phyloP scores from a whole-genome alignment of 345 rosid species.

The Anacardium occidentale region DNA sequence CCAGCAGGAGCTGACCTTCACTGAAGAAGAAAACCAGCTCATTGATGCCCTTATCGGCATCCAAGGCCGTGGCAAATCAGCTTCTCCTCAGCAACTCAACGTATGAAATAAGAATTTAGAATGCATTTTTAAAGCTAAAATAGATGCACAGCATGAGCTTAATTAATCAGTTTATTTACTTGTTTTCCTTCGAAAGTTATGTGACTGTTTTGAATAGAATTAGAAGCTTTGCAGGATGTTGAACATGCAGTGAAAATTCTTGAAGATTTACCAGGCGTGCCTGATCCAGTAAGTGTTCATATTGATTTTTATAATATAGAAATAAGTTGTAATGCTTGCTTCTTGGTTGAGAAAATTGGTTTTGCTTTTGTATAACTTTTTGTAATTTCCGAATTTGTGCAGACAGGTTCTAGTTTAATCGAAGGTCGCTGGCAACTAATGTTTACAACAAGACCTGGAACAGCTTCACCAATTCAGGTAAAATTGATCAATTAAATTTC shows the following conservation, averaged over 20 bases:
- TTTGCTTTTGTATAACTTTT: too few relatives aligned
- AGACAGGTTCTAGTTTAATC: conserved; percentile 72
- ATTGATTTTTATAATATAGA: background rate
- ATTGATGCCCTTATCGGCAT: conserved; percentile 85
- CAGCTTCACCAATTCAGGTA: conserved; percentile 97
- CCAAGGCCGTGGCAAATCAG: conserved; percentile 95
- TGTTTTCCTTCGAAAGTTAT: background rate
- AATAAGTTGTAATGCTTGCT: too few relatives aligned
- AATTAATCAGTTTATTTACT: background rate
- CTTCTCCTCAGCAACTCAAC: conserved; percentile 70
- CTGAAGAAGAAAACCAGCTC: conserved; percentile 61
- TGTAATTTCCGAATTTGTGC: conserved; percentile 7
- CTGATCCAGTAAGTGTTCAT: conserved; percentile 56
- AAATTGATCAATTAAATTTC: background rate
- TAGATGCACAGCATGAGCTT: too few relatives aligned
- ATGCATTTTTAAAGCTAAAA: too few relatives aligned
- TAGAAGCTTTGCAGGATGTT: conserved; percentile 52
- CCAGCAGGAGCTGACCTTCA: conserved; percentile 39
- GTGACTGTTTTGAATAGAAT: background rate
- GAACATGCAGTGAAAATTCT: conserved; percentile 69
- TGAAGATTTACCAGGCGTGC: conserved; percentile 65
- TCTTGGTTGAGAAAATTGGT: too few relatives aligned
- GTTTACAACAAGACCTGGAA: conserved; percentile 96
- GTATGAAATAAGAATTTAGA: conserved; percentile 29
- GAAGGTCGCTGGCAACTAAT: conserved; percentile 94